Base-by-base conservation (phyloP, 306 rosid genomes). In the Comarum palustre region DNA sequence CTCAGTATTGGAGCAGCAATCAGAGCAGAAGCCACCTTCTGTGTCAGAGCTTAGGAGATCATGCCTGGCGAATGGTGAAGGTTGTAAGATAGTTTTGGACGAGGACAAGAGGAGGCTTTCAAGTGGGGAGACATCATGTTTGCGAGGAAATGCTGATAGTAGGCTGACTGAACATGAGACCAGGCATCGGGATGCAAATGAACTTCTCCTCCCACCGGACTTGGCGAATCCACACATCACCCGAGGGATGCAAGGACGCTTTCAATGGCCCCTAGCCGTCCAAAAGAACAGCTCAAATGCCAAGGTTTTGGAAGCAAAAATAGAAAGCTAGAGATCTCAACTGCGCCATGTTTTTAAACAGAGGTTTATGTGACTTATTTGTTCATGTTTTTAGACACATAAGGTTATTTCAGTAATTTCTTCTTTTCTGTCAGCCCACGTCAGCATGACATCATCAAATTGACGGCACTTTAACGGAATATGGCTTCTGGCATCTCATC, bases 181-280 rank as follows among this genome's bases (percentile, higher is more conserved):
- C 14, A 73, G 66, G 70, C 65, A 29, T n/a, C 52, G 24, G 32
- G 80, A 80, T 38, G 27, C 70, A 50, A 55, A 13, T 64, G 79
- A 46, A 20, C 72, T 66, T 31, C 14, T 79, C 74, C 75, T 48
- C 36, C 71, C 68, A 68, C 47, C 72, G 4, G 70, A 74, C 6
- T 34, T 27, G 3, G 73, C 38, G 63, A 91, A 91, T 74, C 96
- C 97, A 10, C 97, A 89, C 79, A 82, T 89, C 65, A 72, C 82
- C 68, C 83, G 87, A 52, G 95, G 85, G 72, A 89, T 83, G 82
- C 82, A 78, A 75, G 96, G 97, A 5, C 59, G 85, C 72, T 75
- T 83, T 22, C 92, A 85, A 71, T 85, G 95, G 92, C 95, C 87
- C 4, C 75, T 76, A 58, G 84, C 79, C 27, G 52, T 67, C 43